Conservation (phyloP, 2,329 filamentous ascomycete species). For the Pseudocercospora ulei region DNA sequence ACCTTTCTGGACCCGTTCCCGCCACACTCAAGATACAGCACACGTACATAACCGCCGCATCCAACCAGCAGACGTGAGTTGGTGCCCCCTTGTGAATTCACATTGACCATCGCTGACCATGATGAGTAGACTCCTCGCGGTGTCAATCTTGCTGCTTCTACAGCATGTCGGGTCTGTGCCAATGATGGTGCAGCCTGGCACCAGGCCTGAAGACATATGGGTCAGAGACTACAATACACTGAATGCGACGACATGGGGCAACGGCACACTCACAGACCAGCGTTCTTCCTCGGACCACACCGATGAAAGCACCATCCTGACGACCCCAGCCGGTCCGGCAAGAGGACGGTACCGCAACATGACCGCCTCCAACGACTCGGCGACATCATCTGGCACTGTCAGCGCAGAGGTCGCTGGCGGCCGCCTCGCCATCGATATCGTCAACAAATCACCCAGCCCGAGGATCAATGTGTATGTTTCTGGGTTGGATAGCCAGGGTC, state of each 20-base stretch:
- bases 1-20: constrained; percentile 1
- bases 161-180: constrained; percentile 7
- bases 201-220: constrained; percentile 9
- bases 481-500: constrained; percentile 36
- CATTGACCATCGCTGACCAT: constrained; percentile 1
- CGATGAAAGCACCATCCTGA: background rate
- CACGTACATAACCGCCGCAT: constrained; percentile 2
- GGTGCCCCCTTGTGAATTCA: background rate
- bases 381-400: constrained; percentile 1
- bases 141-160: constrained; percentile 1
- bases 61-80: constrained; percentile 2
- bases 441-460: constrained; percentile 38
- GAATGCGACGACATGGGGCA: constrained; percentile 19
- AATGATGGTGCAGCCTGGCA: constrained; percentile 2
- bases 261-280: background rate
- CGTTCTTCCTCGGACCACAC: background rate
- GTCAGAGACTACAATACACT: constrained; percentile 21
- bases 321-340: background rate
- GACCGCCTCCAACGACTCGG: constrained; percentile 1
- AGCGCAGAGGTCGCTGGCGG: constrained; percentile 5
- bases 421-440: constrained; percentile 27
- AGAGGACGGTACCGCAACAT: background rate
- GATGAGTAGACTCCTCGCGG: background rate
- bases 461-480: constrained; percentile 40
- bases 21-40: background rate